phyloP scores from a whole-genome alignment of 139 green algal genomes.

The Gonium pectorale region DNA sequence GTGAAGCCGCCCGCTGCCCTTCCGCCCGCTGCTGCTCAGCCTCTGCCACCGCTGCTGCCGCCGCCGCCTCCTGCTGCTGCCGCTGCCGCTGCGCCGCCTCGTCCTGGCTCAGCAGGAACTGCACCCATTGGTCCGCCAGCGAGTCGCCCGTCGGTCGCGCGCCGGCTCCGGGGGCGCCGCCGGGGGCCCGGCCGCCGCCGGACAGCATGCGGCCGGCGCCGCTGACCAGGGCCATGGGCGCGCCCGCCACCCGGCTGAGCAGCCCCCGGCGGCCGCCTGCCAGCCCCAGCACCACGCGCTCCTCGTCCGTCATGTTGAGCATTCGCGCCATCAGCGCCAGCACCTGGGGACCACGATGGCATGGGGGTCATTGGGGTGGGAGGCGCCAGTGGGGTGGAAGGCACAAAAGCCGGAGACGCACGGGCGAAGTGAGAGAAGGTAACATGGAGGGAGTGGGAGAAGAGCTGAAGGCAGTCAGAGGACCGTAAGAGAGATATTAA shows the following conservation, averaged over 20 bases:
- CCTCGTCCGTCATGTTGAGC: conserved; percentile 66
- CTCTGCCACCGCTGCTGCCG: conserved; percentile 1
- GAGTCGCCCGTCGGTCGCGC: no score
- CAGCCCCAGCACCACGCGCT: conserved; percentile 51
- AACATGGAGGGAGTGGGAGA: no score
- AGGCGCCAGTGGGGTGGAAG: no score
- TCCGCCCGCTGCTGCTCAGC: neutral
- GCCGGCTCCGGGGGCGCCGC: neutral
- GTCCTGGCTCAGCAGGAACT: conserved; percentile 73
- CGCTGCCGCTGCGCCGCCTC: conserved; percentile 38
- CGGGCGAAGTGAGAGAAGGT: no score
- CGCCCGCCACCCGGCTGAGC: conserved; percentile 49
- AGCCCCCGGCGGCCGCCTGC: conserved; percentile 41
- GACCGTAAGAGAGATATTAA: no score
- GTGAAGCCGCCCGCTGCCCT: neutral
- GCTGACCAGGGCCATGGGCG: conserved; percentile 51
- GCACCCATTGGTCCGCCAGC: conserved; percentile 68
- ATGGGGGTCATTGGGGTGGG: no score
- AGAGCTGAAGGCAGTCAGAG: no score
- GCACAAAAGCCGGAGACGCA: no score
- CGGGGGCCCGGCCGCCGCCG: neutral
- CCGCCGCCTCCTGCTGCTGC: conserved; percentile 8
- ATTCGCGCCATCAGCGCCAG: conserved; percentile 60
- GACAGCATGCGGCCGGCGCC: conserved; percentile 46
- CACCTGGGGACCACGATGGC: no score